Evolutionary conservation across 208 protist genomes (phyloP).

Genomic region (Entamoeba histolytica): DNA sequence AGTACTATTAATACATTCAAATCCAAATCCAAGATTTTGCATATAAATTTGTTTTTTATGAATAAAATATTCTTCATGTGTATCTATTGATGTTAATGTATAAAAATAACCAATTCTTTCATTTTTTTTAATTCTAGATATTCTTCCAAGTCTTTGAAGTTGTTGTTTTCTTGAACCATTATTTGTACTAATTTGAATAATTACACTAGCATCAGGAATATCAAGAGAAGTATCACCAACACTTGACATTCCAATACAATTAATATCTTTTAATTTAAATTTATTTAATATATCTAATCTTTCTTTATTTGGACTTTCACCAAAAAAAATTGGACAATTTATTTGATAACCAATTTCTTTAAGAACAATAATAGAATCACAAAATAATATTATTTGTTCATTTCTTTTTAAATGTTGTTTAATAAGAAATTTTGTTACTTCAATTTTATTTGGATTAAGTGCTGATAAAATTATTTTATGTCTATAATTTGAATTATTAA

Average conservation of each 20-base stretch:
- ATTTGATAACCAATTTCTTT: constrained; percentile 66
- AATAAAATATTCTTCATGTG: background rate
- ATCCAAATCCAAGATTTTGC: background rate
- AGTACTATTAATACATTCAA: background rate
- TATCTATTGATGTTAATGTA: background rate
- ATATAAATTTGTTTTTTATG: background rate
- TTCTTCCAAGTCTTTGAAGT: constrained; percentile 32
- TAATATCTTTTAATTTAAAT: constrained; percentile 40
- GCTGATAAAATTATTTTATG: constrained; percentile 21
- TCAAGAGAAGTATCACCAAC: constrained; percentile 75
- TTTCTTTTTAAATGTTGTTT: constrained; percentile 4
- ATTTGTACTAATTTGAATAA: constrained; percentile 65
- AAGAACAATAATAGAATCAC: constrained; percentile 80
- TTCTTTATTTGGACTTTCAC: constrained; percentile 55
- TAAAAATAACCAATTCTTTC: background rate
- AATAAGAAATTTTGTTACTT: background rate
- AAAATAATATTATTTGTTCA: constrained; percentile 85
- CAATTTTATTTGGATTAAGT: constrained; percentile 68
- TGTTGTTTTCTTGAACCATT: constrained; percentile 43
- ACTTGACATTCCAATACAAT: constrained; percentile 15
- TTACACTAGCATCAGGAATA: constrained; percentile 87
- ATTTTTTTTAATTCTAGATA: background rate
- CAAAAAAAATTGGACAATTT: constrained; percentile 54
- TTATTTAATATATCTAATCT: constrained; percentile 48
- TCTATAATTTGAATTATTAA: constrained; percentile 4